These are phyloP conservation scores for Tetrahymena thermophila DNA, from an alignment of 73 alveolate genomes.

Conservation along the genomic window DNA sequence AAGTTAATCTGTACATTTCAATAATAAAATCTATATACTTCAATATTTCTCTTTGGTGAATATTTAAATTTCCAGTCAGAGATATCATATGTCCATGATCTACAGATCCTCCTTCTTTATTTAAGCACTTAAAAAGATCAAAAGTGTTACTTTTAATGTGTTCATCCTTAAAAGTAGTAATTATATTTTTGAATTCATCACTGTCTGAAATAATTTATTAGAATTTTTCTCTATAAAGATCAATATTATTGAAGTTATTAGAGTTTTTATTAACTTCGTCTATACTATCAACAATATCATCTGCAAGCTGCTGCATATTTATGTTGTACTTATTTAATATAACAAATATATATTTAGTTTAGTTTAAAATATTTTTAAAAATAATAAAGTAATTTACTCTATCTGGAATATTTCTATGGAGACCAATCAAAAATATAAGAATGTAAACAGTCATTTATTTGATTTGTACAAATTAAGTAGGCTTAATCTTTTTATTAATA, in stretches of 20 bases:
- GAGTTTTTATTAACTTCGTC: not conserved
- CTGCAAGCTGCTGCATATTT: not conserved
- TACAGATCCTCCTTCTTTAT: not conserved
- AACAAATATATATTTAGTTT: not conserved
- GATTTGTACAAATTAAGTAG: not conserved
- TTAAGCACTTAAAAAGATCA: not conserved
- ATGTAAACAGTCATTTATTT: not conserved
- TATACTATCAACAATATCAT: not conserved
- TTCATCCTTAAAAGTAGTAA: not conserved
- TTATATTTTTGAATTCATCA: not conserved
- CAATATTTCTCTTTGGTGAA: not conserved
- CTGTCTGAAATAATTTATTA: not conserved
- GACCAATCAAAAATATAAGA: not conserved
- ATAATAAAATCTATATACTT: not conserved
- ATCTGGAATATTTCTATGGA: not conserved
- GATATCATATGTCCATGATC: not conserved
- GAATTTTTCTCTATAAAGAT: not conserved
- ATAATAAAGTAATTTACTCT: not conserved
- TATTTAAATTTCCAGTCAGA: not conserved
- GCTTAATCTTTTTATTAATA: not conserved
- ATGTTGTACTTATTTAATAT: not conserved
- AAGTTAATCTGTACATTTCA: not conserved
- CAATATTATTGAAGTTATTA: not conserved
- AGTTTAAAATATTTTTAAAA: not conserved
- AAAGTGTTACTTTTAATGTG: not conserved